These are phyloP conservation scores for Spiraea crenata DNA, from an alignment of 331 rosid genomes.

Conservation along the genomic window DNA sequence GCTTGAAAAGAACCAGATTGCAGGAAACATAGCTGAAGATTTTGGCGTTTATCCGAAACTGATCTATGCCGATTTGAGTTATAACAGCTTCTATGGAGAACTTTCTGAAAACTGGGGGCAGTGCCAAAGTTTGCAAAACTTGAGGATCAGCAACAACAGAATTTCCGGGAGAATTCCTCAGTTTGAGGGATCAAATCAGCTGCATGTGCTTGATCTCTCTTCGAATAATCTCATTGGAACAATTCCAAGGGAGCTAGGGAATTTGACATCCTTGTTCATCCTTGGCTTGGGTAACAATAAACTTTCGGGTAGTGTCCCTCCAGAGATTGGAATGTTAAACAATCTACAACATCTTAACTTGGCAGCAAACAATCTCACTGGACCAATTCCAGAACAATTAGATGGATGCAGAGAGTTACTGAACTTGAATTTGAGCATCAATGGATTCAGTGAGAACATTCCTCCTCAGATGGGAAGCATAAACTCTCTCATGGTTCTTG, in stretches of 20 bases:
- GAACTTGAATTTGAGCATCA: constrained; percentile 28
- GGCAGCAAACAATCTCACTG: constrained; percentile 24
- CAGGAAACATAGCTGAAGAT: constrained; percentile 18
- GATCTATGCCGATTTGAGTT: constrained; percentile 13
- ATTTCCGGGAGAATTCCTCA: constrained; percentile 20
- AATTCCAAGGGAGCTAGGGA: constrained; percentile 20
- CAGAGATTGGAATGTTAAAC: constrained; percentile 18
- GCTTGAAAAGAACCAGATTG: constrained; percentile 19
- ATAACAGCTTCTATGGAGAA: constrained; percentile 21
- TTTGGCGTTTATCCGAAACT: constrained; percentile 18
- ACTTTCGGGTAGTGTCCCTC: constrained; percentile 11
- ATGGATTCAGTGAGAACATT: constrained; percentile 6
- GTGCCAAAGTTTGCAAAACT: constrained; percentile 16
- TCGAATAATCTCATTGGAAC: constrained; percentile 9
- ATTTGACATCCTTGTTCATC: constrained; percentile 10
- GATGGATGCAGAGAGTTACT: constrained; percentile 13
- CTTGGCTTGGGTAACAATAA: constrained; percentile 18
- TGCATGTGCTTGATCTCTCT: constrained; percentile 21
- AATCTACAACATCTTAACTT: constrained; percentile 18
- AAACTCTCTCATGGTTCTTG: constrained; percentile 15
- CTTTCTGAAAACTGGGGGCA: constrained; percentile 23
- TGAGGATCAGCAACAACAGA: constrained; percentile 19
- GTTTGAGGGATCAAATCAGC: constrained; percentile 10
- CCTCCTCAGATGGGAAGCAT: constrained; percentile 15
- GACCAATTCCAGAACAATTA: constrained; percentile 13